Conservation (phyloP, 73 alveolate species). For the Paramecium biaurelia region DNA sequence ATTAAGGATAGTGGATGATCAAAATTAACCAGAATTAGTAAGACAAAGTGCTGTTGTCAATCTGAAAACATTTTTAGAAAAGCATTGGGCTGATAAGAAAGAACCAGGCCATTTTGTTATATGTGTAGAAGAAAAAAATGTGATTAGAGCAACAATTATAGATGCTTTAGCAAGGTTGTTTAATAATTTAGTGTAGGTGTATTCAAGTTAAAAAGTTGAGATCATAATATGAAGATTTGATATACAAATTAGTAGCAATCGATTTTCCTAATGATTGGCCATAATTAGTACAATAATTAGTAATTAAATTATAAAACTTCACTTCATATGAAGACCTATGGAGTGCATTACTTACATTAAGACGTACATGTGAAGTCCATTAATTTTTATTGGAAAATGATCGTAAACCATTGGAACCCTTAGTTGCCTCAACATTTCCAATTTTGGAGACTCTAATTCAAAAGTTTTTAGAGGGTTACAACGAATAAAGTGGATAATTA, state of each 20-base stretch:
- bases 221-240: conserved; percentile 44
- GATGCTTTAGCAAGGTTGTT: conserved; percentile 20
- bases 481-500: conserved; percentile 54
- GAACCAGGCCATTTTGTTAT: conserved; percentile 17
- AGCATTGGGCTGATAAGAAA: conserved; percentile 45
- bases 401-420: conserved; percentile 68
- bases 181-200: background rate
- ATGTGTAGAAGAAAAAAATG: background rate
- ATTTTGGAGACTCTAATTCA: conserved; percentile 63
- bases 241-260: conserved; percentile 21
- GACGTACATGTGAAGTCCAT: background rate
- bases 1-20: background rate
- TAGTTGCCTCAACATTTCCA: conserved; percentile 64
- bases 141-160: background rate
- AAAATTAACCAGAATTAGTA: background rate
- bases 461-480: conserved; percentile 36
- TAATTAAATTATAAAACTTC: background rate
- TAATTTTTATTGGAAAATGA: conserved; percentile 64
- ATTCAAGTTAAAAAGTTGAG: background rate
- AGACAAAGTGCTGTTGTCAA: conserved; percentile 43
- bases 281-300: background rate
- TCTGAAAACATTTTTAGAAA: conserved; percentile 29
- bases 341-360: background rate
- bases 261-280: conserved; percentile 53
- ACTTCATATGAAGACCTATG: conserved; percentile 23